A percentile compares a stretch with the other conserved stretches of the same genome.
Conservation (phyloP, 768 basidiomycete species). For the Cubamyces sp. region DNA sequence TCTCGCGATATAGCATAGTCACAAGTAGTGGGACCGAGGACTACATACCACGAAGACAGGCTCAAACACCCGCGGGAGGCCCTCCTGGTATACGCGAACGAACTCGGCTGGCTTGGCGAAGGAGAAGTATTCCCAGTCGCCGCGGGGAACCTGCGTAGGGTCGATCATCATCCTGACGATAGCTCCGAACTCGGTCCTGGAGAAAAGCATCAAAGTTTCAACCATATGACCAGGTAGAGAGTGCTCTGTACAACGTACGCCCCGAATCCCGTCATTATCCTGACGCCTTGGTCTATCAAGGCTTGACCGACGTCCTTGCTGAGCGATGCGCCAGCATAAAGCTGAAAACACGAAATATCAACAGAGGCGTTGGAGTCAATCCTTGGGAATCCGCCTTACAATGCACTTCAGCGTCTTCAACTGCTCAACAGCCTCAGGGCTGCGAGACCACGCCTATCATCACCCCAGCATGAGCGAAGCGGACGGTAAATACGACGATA, state of each 20-base stretch:
- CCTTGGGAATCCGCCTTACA: conserved; percentile 15
- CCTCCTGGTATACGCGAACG: conserved; percentile 39
- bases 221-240: neutral
- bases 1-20: too few relatives aligned
- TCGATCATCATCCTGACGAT: neutral
- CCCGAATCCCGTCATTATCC: conserved; percentile 41
- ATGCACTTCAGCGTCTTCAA: conserved; percentile 20
- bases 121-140: conserved; percentile 42
- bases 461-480: neutral
- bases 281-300: conserved; percentile 39
- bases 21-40: neutral
- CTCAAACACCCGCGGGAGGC: conserved; percentile 39
- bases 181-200: conserved; percentile 26
- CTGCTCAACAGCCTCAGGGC: conserved; percentile 11
- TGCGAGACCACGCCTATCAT: conserved; percentile 29
- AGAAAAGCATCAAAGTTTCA: too few relatives aligned
- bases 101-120: conserved; percentile 28
- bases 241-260: conserved; percentile 31
- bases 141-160: neutral
- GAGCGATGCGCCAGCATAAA: conserved; percentile 45
- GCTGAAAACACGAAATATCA: conserved; percentile 26
- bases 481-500: neutral
- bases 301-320: conserved; percentile 40
- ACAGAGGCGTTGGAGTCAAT: neutral
- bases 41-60: conserved; percentile 42